These are phyloP conservation scores for Blastocystis sp. DNA, from an alignment of 352 stramenopile species.

Conservation along the genomic window DNA sequence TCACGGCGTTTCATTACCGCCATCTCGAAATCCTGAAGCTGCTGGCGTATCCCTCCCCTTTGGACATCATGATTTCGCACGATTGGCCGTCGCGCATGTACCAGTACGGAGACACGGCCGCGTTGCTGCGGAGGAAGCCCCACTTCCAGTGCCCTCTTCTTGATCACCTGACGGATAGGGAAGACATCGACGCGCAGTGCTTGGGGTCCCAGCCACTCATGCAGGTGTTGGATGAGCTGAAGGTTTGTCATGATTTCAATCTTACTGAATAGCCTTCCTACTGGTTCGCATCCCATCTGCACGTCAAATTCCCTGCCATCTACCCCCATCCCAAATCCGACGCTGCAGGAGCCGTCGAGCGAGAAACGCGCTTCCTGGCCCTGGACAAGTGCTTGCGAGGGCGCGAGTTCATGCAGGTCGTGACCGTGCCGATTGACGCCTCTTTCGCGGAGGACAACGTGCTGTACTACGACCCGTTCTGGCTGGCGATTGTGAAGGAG, in stretches of 20 bases:
- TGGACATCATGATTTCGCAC: conserved; percentile 92
- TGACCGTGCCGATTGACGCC: conserved; percentile 78
- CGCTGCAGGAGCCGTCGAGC: background rate
- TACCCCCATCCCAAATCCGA: conserved; percentile 78
- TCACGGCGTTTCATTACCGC: conserved; percentile 30
- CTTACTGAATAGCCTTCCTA: conserved; percentile 77
- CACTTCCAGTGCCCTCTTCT: conserved; percentile 80
- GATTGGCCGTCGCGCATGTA: conserved; percentile 96
- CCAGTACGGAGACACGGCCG: conserved; percentile 84
- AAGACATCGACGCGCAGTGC: conserved; percentile 86
- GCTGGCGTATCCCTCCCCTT: conserved; percentile 33
- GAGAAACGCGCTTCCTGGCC: conserved; percentile 88
- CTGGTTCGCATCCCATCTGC: conserved; percentile 96
- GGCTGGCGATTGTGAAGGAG: conserved; percentile 86
- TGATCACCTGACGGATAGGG: conserved; percentile 45
- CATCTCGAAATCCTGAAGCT: conserved; percentile 51
- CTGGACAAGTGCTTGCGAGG: conserved; percentile 97
- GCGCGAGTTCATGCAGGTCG: conserved; percentile 88
- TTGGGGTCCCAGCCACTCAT: conserved; percentile 88
- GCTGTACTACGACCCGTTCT: conserved; percentile 89
- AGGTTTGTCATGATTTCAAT: conserved; percentile 62
- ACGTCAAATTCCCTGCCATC: conserved; percentile 95
- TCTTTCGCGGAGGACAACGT: conserved; percentile 63
- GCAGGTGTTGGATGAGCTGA: conserved; percentile 85
- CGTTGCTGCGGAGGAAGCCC: conserved; percentile 86